Conservation (phyloP, 2,329 filamentous ascomycete genomes). For the Calonectria fujianensis region DNA sequence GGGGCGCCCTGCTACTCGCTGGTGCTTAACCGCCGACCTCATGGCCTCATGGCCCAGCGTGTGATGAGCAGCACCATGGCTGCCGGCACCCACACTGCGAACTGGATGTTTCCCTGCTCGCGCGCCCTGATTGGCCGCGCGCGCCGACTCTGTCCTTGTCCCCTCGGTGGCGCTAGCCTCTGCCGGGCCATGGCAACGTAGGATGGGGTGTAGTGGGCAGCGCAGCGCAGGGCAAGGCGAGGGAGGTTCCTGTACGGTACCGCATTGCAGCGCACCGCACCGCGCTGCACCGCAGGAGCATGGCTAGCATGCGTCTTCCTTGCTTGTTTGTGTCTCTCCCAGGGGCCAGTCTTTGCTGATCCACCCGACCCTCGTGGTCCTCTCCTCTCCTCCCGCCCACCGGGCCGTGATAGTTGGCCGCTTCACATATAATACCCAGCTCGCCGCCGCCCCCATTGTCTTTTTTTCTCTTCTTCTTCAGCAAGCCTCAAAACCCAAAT, state of each 20-base stretch:
- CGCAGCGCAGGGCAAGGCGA: constrained; percentile 22
- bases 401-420: constrained; percentile 45
- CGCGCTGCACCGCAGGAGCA: constrained; percentile 15
- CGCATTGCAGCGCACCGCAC: constrained; percentile 34
- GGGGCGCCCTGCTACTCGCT: constrained; percentile 34
- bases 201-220: constrained; percentile 26
- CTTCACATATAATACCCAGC: constrained; percentile 55
- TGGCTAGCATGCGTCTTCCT: constrained; percentile 14
- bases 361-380: constrained; percentile 2
- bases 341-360: constrained; percentile 5
- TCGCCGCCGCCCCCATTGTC: constrained; percentile 59
- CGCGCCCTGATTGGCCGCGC: constrained; percentile 45
- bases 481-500: constrained; percentile 77
- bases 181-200: constrained; percentile 26
- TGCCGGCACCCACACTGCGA: constrained; percentile 45
- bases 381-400: constrained; percentile 27
- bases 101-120: constrained; percentile 49
- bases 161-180: constrained; percentile 4
- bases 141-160: constrained; percentile 10
- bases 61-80: constrained; percentile 50
- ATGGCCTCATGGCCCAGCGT: constrained; percentile 42
- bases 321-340: neutral
- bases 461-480: constrained; percentile 72
- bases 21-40: constrained; percentile 54
- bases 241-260: constrained; percentile 36